phyloP scores from a whole-genome alignment of 768 basidiomycete genomes.

The Tylopilus sp. region DNA sequence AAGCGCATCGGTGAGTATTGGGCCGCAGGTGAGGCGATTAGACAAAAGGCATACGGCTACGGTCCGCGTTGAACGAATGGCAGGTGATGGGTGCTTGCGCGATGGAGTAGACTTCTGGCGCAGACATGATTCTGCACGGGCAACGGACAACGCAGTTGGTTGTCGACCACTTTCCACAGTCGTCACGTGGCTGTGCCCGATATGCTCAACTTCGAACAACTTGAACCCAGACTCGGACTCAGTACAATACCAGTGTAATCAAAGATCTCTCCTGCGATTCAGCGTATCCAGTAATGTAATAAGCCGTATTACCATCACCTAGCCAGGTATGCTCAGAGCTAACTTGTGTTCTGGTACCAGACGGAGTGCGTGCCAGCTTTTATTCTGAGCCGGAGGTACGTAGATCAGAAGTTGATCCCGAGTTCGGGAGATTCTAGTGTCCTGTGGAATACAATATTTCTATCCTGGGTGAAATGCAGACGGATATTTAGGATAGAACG shows the following conservation, averaged over 20 bases:
- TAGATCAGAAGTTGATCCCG: background rate
- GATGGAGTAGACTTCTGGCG: slow-evolving; percentile 74
- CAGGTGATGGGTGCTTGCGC: slow-evolving; percentile 83
- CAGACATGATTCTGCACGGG: slow-evolving; percentile 45
- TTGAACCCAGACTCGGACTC: too few relatives aligned
- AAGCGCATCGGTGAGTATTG: background rate
- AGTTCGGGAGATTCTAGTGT: background rate
- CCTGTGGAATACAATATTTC: background rate
- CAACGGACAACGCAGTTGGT: background rate
- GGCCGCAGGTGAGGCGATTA: too few relatives aligned
- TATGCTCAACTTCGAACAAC: too few relatives aligned
- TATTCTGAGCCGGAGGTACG: too few relatives aligned
- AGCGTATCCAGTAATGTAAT: too few relatives aligned
- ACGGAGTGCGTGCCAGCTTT: too few relatives aligned
- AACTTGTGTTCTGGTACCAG: too few relatives aligned
- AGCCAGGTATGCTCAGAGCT: too few relatives aligned
- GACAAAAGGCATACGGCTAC: slow-evolving; percentile 59
- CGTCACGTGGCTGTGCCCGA: slow-evolving; percentile 12
- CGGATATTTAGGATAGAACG: background rate
- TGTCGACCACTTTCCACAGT: background rate
- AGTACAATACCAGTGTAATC: too few relatives aligned
- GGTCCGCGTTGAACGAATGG: slow-evolving; percentile 88
- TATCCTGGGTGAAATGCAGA: background rate
- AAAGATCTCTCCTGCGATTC: too few relatives aligned
- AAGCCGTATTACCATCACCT: too few relatives aligned